Conservation (phyloP, 306 rosid species). For the Medicago arabica region DNA sequence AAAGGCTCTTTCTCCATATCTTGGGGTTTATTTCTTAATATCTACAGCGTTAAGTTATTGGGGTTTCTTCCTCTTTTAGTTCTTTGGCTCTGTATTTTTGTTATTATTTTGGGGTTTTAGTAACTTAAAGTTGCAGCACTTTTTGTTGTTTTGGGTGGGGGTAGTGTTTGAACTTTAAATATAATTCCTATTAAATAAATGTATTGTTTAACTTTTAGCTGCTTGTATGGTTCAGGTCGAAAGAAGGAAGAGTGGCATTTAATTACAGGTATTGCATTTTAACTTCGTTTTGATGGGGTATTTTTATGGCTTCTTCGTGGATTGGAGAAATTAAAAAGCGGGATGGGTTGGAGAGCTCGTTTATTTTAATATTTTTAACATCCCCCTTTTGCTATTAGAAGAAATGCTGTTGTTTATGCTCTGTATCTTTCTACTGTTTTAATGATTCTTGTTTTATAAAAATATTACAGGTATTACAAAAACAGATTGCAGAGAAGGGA, state of each 20-base stretch:
- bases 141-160: constrained; percentile 1
- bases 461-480: constrained; percentile 59
- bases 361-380: constrained; percentile 9
- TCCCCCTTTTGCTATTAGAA: background rate
- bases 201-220: constrained; percentile 38
- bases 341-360: constrained; percentile 21
- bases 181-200: constrained; percentile 36
- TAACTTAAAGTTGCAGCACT: background rate
- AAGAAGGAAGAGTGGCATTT: constrained; percentile 74
- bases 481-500: constrained; percentile 69
- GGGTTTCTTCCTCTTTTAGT: background rate
- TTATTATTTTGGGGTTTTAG: background rate
- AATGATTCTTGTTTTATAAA: constrained; percentile 24
- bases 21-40: background rate
- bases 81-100: background rate
- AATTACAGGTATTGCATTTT: constrained; percentile 60
- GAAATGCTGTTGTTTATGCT: constrained; percentile 24
- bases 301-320: constrained; percentile 18
- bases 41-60: background rate
- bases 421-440: constrained; percentile 5
- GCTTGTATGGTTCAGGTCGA: constrained; percentile 68
- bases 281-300: background rate
- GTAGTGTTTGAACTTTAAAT: background rate
- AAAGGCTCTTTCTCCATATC: background rate
- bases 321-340: constrained; percentile 25